Conservation (phyloP, 108 stramenopile genomes). For the Fistulifera solaris region DNA sequence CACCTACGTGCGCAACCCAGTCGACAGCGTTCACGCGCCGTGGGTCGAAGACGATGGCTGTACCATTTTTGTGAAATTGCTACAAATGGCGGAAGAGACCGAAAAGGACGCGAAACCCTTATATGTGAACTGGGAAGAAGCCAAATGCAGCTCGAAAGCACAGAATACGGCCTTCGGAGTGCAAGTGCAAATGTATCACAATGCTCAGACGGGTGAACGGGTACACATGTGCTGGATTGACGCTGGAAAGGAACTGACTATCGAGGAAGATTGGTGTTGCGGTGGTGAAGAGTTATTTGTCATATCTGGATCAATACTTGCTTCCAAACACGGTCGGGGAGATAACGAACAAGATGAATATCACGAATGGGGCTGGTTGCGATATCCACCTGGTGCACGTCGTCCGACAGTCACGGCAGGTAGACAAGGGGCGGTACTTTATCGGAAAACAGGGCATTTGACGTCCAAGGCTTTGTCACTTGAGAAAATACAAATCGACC, state of each 20-base stretch:
- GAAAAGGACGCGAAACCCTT: conserved; percentile 21
- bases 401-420: conserved; percentile 17
- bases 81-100: conserved; percentile 32
- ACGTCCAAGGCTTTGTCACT: conserved; percentile 16
- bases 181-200: conserved; percentile 21
- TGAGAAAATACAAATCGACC: conserved; percentile 24
- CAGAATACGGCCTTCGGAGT: conserved; percentile 12
- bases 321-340: neutral
- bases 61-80: conserved; percentile 31
- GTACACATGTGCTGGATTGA: conserved; percentile 22
- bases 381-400: conserved; percentile 18
- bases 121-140: conserved; percentile 17
- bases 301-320: conserved; percentile 10
- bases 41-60: conserved; percentile 42
- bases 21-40: conserved; percentile 25
- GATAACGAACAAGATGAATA: conserved; percentile 10
- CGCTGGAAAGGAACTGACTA: conserved; percentile 3
- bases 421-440: conserved; percentile 16
- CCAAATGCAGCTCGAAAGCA: neutral
- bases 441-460: conserved; percentile 27
- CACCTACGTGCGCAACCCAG: conserved; percentile 35
- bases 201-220: conserved; percentile 21
- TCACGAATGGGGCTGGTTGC: conserved; percentile 25
- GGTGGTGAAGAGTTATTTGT: conserved; percentile 30
- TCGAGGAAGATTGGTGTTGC: conserved; percentile 5